Percentiles rank a stretch among this genome's conserved stretches.
These are phyloP conservation scores for Tuber aestivum DNA, from an alignment of 495 filamentous ascomycete genomes.

Conservation along the genomic window DNA sequence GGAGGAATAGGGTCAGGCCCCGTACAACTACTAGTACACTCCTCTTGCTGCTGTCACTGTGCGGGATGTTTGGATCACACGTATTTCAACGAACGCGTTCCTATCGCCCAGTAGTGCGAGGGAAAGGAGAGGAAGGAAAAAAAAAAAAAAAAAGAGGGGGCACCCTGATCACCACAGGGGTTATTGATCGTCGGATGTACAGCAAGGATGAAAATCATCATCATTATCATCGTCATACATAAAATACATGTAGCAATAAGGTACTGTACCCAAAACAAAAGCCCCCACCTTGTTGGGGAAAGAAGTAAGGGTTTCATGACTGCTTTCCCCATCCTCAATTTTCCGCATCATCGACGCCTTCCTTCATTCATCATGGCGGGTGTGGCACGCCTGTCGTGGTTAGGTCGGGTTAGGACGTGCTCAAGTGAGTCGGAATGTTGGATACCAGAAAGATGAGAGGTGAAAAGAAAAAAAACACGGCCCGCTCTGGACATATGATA, in stretches of 20 bases:
- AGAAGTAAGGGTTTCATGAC: background rate
- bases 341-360: background rate
- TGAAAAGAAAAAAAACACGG: background rate
- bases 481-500: background rate
- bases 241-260: background rate
- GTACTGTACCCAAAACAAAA: slow-evolving; percentile 1
- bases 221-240: background rate
- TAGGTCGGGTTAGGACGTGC: background rate
- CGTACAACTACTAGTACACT: background rate
- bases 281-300: background rate
- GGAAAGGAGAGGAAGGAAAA: background rate
- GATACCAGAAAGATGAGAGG: background rate
- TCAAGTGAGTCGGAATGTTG: background rate
- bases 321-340: background rate
- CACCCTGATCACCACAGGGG: slow-evolving; percentile 2
- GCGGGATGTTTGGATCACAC: background rate
- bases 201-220: slow-evolving; percentile 2
- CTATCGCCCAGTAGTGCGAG: background rate
- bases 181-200: background rate
- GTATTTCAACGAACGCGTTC: background rate
- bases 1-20: background rate
- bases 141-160: background rate
- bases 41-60: background rate
- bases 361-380: background rate
- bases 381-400: background rate